These are phyloP conservation scores for Atkinsonella hypoxylon DNA, from an alignment of 2,329 filamentous ascomycete species.

Conservation along the genomic window DNA sequence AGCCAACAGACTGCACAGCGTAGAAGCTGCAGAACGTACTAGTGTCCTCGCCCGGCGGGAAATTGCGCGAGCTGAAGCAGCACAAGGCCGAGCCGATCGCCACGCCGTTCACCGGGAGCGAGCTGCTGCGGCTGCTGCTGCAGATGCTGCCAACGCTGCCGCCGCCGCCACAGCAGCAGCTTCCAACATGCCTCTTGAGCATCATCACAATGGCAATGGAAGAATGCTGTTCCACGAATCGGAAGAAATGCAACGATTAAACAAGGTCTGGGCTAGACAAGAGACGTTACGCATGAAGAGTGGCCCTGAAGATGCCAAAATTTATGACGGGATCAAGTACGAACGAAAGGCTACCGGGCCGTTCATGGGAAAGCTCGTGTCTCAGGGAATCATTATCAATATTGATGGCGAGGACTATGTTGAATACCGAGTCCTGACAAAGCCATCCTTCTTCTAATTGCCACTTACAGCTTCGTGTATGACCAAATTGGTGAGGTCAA, in stretches of 20 bases:
- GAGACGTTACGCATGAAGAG: constrained; percentile 33
- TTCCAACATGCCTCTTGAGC: constrained; percentile 9
- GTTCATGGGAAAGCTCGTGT: constrained; percentile 52
- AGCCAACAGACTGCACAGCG: constrained; percentile 14
- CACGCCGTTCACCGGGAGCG: constrained; percentile 31
- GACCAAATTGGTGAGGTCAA: too few species aligned
- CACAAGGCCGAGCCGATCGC: constrained; percentile 37
- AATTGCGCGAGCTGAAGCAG: constrained; percentile 38
- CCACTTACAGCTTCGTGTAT: not conserved
- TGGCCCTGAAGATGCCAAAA: constrained; percentile 40
- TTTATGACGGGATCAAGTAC: constrained; percentile 48
- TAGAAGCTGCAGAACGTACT: constrained; percentile 31
- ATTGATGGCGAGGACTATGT: constrained; percentile 58
- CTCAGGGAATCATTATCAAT: constrained; percentile 46
- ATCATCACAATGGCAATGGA: constrained; percentile 14
- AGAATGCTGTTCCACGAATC: constrained; percentile 31
- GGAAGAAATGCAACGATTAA: constrained; percentile 37
- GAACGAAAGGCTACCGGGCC: constrained; percentile 48
- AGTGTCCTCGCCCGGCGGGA: constrained; percentile 38
- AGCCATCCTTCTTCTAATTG: constrained; percentile 46
- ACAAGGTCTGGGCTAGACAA: constrained; percentile 43
- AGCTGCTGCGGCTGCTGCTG: constrained; percentile 20
- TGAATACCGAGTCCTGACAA: constrained; percentile 53
- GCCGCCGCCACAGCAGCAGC: constrained; percentile 13
- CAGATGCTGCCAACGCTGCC: constrained; percentile 19